phyloP scores from a whole-genome alignment of 169 alveolate species.

The Plasmodium berghei region DNA sequence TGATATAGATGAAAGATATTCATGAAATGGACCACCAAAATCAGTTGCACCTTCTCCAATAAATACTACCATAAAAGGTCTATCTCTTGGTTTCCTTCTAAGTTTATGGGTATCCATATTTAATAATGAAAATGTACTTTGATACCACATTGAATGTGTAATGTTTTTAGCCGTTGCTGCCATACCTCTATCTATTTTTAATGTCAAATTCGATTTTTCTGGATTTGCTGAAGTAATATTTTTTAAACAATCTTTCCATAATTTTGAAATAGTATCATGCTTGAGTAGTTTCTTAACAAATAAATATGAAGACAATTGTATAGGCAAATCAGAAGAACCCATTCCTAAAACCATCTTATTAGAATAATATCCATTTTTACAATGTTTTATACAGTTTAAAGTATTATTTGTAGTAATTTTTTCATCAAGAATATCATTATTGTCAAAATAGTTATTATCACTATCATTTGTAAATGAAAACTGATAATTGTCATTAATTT shows the following conservation, averaged over 20 bases:
- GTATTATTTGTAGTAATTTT: too few species aligned
- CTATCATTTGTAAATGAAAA: too few species aligned
- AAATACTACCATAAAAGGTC: constrained; percentile 94
- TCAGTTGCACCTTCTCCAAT: constrained; percentile 94
- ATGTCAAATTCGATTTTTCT: constrained; percentile 78
- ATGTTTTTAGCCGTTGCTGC: constrained; percentile 86
- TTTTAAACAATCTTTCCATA: constrained; percentile 79
- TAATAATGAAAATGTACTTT: constrained; percentile 84
- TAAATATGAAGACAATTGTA: constrained; percentile 76
- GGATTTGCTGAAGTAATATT: constrained; percentile 70
- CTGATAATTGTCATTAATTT: too few species aligned
- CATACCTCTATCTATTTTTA: constrained; percentile 83
- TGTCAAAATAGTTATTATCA: too few species aligned
- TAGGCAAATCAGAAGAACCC: constrained; percentile 83
- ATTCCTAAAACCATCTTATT: constrained; percentile 80
- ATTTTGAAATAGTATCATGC: constrained; percentile 47
- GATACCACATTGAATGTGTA: constrained; percentile 83
- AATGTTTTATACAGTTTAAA: constrained; percentile 26
- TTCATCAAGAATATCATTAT: too few species aligned
- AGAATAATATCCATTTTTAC: constrained; percentile 53
- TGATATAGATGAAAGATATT: constrained; percentile 89
- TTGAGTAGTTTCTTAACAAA: constrained; percentile 76
- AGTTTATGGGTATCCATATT: constrained; percentile 79
- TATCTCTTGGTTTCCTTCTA: constrained; percentile 83
- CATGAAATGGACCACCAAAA: constrained; percentile 95